Evolutionary conservation across 208 protist genomes (phyloP).

Genomic region (Crithidia sp.): DNA sequence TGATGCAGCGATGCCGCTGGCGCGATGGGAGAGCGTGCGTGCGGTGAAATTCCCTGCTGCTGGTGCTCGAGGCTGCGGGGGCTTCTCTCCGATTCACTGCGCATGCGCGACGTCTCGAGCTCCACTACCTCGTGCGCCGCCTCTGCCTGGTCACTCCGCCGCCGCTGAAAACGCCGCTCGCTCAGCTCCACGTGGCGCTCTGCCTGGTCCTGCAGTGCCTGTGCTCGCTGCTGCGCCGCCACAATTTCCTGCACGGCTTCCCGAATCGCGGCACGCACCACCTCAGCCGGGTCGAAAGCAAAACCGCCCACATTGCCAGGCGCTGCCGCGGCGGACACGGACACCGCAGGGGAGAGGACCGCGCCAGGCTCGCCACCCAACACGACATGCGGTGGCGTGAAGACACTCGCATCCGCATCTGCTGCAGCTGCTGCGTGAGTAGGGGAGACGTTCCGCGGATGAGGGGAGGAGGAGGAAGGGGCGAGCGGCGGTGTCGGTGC

Average conservation of each 20-base stretch:
- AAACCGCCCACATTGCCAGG: not conserved
- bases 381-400: constrained; percentile 24
- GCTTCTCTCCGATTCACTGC: constrained; percentile 11
- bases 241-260: constrained; percentile 72
- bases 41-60: not conserved
- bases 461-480: not conserved
- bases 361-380: not conserved
- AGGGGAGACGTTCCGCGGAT: too few relatives aligned
- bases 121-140: constrained; percentile 33
- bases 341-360: not conserved
- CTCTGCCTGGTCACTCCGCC: constrained; percentile 31
- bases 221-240: constrained; percentile 42
- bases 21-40: too few relatives aligned
- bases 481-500: constrained; percentile 25
- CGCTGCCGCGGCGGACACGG: not conserved
- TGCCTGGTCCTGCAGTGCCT: constrained; percentile 40
- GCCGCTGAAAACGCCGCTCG: constrained; percentile 40
- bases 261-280: constrained; percentile 66
- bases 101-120: constrained; percentile 27
- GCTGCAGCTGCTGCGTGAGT: too few relatives aligned
- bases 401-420: not conserved
- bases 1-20: not conserved
- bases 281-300: constrained; percentile 25
- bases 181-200: constrained; percentile 38
- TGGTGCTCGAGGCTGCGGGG: not conserved